phyloP scores from a whole-genome alignment of 2,329 filamentous ascomycete genomes.

The Neonectria coccinea region DNA sequence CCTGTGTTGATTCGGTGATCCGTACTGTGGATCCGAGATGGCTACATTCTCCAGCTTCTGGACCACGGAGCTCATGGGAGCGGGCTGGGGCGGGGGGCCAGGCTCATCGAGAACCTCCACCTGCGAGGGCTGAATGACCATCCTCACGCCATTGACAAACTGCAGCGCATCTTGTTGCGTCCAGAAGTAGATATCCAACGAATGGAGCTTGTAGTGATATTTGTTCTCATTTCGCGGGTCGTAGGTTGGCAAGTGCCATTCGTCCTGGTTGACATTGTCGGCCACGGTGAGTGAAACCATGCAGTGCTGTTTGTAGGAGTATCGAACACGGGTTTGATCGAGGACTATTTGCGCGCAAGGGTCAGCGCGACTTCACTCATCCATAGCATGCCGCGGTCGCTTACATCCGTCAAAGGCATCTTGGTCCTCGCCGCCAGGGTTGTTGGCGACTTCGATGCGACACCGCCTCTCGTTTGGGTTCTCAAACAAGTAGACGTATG shows the following conservation, averaged over 20 bases:
- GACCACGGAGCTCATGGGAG: constrained; percentile 75
- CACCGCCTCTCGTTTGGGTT: constrained; percentile 74
- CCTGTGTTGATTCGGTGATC: constrained; percentile 39
- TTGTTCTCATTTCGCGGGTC: constrained; percentile 80
- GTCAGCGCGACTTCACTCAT: constrained; percentile 26
- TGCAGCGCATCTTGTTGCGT: constrained; percentile 76
- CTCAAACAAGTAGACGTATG: constrained; percentile 84
- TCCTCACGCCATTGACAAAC: constrained; percentile 76
- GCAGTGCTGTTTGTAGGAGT: constrained; percentile 80
- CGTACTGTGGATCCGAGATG: constrained; percentile 69
- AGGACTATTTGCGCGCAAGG: constrained; percentile 63
- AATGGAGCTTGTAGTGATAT: constrained; percentile 82
- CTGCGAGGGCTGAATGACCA: constrained; percentile 71
- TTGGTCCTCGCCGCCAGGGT: constrained; percentile 79
- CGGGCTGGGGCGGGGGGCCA: constrained; percentile 58
- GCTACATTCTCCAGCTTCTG: constrained; percentile 79
- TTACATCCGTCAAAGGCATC: constrained; percentile 83
- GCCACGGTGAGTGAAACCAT: constrained; percentile 76
- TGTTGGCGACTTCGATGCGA: constrained; percentile 81
- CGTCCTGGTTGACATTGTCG: constrained; percentile 61
- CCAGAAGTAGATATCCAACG: constrained; percentile 84
- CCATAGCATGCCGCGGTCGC: constrained; percentile 46
- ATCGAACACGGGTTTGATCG: constrained; percentile 72
- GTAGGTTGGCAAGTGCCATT: constrained; percentile 82
- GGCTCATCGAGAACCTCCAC: constrained; percentile 76